Conservation (phyloP, 176 grass and related monocot genomes). For the Raddia guianensis region DNA sequence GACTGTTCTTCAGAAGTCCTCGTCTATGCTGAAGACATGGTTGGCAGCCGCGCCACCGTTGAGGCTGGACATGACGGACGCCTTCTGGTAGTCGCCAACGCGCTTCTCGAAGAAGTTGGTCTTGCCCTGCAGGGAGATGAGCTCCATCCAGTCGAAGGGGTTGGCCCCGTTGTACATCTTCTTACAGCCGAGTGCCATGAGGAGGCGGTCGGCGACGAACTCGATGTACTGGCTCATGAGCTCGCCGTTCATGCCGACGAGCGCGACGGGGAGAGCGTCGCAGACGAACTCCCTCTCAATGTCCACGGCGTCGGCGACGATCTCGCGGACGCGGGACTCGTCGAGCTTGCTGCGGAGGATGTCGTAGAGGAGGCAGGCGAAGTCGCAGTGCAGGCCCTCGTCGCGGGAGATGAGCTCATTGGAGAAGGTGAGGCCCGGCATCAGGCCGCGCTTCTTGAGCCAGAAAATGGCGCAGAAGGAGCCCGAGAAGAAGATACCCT, state of each 20-base stretch:
- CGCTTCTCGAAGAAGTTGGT: slow-evolving; percentile 95
- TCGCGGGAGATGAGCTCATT: slow-evolving; percentile 99
- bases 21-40: slow-evolving; percentile 84
- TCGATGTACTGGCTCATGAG: slow-evolving; percentile 82
- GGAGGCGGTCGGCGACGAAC: slow-evolving; percentile 77
- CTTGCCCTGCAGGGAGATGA: slow-evolving; percentile 85
- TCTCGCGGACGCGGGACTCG: slow-evolving; percentile 58
- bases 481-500: slow-evolving; percentile 97
- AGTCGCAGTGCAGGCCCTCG: slow-evolving; percentile 96
- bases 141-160: slow-evolving; percentile 88
- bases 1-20: slow-evolving; percentile 57
- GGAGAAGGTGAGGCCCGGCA: slow-evolving; percentile 96
- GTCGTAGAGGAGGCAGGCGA: slow-evolving; percentile 86
- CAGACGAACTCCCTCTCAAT: slow-evolving; percentile 89
- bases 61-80: slow-evolving; percentile 68
- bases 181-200: slow-evolving; percentile 56
- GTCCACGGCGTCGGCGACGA: slow-evolving; percentile 71
- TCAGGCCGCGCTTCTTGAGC: slow-evolving; percentile 93
- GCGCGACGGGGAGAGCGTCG: slow-evolving; percentile 64
- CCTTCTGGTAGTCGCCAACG: slow-evolving; percentile 87
- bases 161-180: slow-evolving; percentile 71
- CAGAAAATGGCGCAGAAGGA: slow-evolving; percentile 98
- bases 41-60: slow-evolving; percentile 42
- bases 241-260: slow-evolving; percentile 75
- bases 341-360: slow-evolving; percentile 60